Evolutionary conservation across 345 rosid species (phyloP).

Genomic region (Boechera retrofracta): DNA sequence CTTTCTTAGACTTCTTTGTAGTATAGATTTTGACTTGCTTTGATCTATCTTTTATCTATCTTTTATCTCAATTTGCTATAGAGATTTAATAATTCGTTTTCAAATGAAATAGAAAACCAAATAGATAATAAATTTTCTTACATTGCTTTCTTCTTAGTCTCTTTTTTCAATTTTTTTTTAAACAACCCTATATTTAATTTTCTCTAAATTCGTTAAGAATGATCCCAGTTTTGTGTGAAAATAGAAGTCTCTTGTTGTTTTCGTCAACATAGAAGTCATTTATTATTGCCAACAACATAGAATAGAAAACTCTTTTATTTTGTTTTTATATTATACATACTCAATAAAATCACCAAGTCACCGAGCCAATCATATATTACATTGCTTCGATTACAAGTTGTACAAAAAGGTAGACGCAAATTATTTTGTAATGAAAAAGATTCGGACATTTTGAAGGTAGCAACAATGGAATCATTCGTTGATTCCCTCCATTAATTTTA

Average conservation of each 20-base stretch:
- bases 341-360: background rate
- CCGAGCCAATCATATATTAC: background rate
- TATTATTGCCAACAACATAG: background rate
- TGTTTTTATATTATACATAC: background rate
- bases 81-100: too few species aligned
- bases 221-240: background rate
- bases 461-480: slow-evolving; percentile 43
- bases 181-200: too few species aligned
- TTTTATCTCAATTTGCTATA: background rate
- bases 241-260: background rate
- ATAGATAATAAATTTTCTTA: background rate
- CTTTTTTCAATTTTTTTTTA: background rate
- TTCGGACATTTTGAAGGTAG: slow-evolving; percentile 43
- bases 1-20: background rate
- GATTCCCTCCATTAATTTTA: slow-evolving; percentile 33
- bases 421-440: slow-evolving; percentile 25
- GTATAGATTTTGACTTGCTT: background rate
- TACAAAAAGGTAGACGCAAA: slow-evolving; percentile 36
- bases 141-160: background rate
- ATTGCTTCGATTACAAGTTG: slow-evolving; percentile 33
- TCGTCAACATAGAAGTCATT: background rate
- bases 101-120: background rate
- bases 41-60: background rate
- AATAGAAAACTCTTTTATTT: background rate
- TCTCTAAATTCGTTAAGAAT: background rate